phyloP scores from a whole-genome alignment of 2,329 filamentous ascomycete species.

The Aspergillus quadrilineatus region DNA sequence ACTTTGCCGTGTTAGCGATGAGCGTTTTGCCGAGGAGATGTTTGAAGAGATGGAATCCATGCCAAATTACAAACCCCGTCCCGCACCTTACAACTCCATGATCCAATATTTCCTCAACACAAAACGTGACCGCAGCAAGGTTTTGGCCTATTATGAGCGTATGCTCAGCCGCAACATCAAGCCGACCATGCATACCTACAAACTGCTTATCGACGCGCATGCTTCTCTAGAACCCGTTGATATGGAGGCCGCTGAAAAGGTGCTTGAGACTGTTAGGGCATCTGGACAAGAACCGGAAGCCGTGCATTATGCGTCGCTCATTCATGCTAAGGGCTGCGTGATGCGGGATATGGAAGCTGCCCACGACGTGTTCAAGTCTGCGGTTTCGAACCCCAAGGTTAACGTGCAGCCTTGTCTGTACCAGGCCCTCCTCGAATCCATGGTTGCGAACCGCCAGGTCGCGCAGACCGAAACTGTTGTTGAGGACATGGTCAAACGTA shows the following conservation, averaged over 20 bases:
- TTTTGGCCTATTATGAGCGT: slow-evolving; percentile 88
- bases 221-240: slow-evolving; percentile 90
- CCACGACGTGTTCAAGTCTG: slow-evolving; percentile 75
- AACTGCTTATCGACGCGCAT: slow-evolving; percentile 92
- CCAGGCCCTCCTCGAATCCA: slow-evolving; percentile 93
- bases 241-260: slow-evolving; percentile 80
- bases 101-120: slow-evolving; percentile 99
- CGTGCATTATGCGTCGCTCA: slow-evolving; percentile 92
- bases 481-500: slow-evolving; percentile 68
- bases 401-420: slow-evolving; percentile 81
- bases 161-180: slow-evolving; percentile 86
- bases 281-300: slow-evolving; percentile 78
- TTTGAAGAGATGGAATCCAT: slow-evolving; percentile 99
- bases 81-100: slow-evolving; percentile 97
- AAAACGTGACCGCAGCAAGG: slow-evolving; percentile 93
- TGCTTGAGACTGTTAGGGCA: slow-evolving; percentile 74
- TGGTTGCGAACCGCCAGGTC: slow-evolving; percentile 92
- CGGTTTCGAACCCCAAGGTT: slow-evolving; percentile 66
- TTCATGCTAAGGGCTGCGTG: slow-evolving; percentile 93
- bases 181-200: slow-evolving; percentile 94
- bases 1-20: slow-evolving; percentile 92
- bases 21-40: slow-evolving; percentile 94
- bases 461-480: slow-evolving; percentile 72
- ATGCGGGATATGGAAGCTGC: slow-evolving; percentile 87
- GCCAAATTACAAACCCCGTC: slow-evolving; percentile 97